phyloP scores from a whole-genome alignment of 192 early-diverging fungal species.

The Backusella parvicylindrica region DNA sequence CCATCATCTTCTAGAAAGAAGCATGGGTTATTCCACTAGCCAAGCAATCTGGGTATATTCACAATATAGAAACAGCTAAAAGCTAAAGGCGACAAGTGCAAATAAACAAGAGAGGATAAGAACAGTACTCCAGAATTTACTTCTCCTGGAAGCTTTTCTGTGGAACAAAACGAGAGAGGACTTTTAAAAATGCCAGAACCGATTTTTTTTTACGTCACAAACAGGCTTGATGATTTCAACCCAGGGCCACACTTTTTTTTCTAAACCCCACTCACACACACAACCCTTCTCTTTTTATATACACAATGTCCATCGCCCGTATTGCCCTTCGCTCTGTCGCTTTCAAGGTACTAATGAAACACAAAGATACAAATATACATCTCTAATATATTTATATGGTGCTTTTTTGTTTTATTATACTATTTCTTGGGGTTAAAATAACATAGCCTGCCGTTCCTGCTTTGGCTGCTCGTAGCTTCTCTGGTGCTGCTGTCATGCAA shows the following conservation, averaged over 20 bases:
- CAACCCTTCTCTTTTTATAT: not conserved
- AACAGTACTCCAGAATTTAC: too few relatives aligned
- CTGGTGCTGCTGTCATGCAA: constrained; percentile 43
- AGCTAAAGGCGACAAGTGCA: too few relatives aligned
- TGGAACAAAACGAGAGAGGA: too few relatives aligned
- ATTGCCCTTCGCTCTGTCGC: constrained; percentile 14
- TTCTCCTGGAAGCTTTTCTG: too few relatives aligned
- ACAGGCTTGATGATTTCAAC: not conserved
- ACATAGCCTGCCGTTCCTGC: constrained; percentile 31
- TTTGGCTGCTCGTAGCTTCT: constrained; percentile 52
- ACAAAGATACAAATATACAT: too few relatives aligned
- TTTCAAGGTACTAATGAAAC: constrained; percentile 3
- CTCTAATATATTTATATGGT: too few relatives aligned
- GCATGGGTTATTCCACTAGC: too few relatives aligned
- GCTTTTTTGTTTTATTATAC: not conserved
- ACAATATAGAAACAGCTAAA: too few relatives aligned
- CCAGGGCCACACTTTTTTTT: not conserved
- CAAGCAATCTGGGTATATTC: too few relatives aligned
- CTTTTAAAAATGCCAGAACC: too few relatives aligned
- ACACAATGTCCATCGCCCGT: constrained; percentile 17
- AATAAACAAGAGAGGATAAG: too few relatives aligned
- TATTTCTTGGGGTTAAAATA: not conserved
- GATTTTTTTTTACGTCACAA: not conserved
- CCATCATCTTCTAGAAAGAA: too few relatives aligned
- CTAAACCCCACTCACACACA: not conserved